Conservation (phyloP, 345 rosid species). For the Psidium friedrichsthalianum region DNA sequence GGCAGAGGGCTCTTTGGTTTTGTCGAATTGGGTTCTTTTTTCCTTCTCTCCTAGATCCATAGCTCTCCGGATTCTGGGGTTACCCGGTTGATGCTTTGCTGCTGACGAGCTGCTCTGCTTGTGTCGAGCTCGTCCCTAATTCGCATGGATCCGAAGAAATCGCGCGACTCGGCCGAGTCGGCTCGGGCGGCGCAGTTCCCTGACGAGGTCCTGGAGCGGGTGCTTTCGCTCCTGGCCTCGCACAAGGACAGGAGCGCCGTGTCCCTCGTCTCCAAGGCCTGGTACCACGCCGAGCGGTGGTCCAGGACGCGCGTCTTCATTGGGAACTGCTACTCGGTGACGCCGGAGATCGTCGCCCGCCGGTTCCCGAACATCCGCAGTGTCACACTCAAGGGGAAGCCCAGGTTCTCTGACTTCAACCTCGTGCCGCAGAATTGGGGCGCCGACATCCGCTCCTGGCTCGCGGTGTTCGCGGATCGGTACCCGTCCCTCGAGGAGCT, state of each 20-base stretch:
- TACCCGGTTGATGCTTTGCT: not conserved
- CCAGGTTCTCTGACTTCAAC: constrained; percentile 61
- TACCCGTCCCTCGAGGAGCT: constrained; percentile 54
- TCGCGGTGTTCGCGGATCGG: constrained; percentile 33
- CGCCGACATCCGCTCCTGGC: constrained; percentile 51
- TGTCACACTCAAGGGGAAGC: constrained; percentile 61
- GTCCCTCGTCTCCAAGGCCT: constrained; percentile 50
- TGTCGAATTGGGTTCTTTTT: not conserved
- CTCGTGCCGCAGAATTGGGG: constrained; percentile 66
- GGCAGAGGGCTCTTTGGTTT: not conserved
- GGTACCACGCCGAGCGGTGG: constrained; percentile 64
- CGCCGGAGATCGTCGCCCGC: constrained; percentile 42
- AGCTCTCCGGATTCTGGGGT: too few relatives aligned
- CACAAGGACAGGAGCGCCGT: constrained; percentile 51
- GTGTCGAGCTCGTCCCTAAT: not conserved
- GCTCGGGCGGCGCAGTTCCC: constrained; percentile 27
- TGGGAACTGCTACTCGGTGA: constrained; percentile 67
- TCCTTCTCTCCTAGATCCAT: not conserved
- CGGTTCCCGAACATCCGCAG: constrained; percentile 47
- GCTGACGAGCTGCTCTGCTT: not conserved
- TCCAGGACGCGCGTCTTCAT: constrained; percentile 47
- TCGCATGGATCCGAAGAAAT: constrained; percentile 18
- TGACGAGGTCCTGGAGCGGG: constrained; percentile 55
- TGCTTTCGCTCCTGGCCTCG: constrained; percentile 28
- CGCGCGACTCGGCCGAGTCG: constrained; percentile 9